These are phyloP conservation scores for Cajanus cajan DNA, from an alignment of 306 rosid genomes.

Conservation along the genomic window DNA sequence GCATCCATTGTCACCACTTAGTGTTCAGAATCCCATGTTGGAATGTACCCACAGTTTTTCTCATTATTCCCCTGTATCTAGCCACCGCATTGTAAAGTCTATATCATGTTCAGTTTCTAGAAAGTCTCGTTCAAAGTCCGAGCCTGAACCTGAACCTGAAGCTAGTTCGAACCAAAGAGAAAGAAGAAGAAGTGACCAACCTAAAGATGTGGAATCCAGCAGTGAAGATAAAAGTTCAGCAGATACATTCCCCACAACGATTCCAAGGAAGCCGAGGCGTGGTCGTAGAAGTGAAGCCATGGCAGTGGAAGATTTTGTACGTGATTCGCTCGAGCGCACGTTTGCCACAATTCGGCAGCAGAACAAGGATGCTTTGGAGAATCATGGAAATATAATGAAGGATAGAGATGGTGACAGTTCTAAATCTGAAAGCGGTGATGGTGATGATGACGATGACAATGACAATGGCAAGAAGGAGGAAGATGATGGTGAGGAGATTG, in stretches of 20 bases:
- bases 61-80: conserved; percentile 31
- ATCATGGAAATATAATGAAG: conserved; percentile 53
- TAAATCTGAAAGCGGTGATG: conserved; percentile 14
- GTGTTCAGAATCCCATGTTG: conserved; percentile 19
- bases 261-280: conserved; percentile 73
- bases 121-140: conserved; percentile 42
- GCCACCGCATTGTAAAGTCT: conserved; percentile 28
- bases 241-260: conserved; percentile 37
- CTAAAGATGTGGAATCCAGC: conserved; percentile 18
- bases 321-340: conserved; percentile 56
- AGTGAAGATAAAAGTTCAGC: conserved; percentile 26
- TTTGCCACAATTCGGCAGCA: conserved; percentile 63
- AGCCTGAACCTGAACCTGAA: conserved; percentile 41
- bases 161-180: conserved; percentile 29
- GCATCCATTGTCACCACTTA: conserved; percentile 15
- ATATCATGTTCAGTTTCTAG: conserved; percentile 45
- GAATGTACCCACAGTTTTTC: neutral
- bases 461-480: conserved; percentile 22
- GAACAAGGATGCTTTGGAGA: conserved; percentile 46
- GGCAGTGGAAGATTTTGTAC: conserved; percentile 72
- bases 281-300: conserved; percentile 82
- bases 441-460: too few species aligned
- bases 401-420: conserved; percentile 31
- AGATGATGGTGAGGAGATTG: conserved; percentile 4
- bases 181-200: conserved; percentile 19